Conservation (phyloP, 768 basidiomycete species). For the Lentinula raphanica region DNA sequence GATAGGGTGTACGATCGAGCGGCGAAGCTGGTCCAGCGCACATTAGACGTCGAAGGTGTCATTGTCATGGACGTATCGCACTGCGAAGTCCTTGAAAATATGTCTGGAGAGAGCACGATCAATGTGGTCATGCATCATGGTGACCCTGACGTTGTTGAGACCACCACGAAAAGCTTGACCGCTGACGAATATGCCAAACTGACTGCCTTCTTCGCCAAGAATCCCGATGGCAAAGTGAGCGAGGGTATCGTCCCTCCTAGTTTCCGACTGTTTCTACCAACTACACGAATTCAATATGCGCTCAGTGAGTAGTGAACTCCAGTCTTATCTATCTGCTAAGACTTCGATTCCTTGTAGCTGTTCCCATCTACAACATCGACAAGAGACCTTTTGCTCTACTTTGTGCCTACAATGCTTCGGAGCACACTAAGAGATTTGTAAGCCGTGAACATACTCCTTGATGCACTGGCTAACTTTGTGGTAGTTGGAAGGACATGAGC, state of each 20-base stretch:
- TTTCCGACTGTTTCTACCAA: slow-evolving; percentile 77
- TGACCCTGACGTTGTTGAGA: slow-evolving; percentile 43
- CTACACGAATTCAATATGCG: slow-evolving; percentile 75
- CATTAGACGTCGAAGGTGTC: slow-evolving; percentile 88
- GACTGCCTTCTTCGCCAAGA: slow-evolving; percentile 69
- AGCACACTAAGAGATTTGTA: slow-evolving; percentile 78
- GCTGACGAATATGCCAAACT: slow-evolving; percentile 72
- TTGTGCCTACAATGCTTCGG: slow-evolving; percentile 85
- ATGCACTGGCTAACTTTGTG: slow-evolving; percentile 9
- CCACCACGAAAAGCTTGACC: slow-evolving; percentile 51
- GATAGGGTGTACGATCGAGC: slow-evolving; percentile 89
- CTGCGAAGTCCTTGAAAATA: slow-evolving; percentile 78
- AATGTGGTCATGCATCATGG: slow-evolving; percentile 70
- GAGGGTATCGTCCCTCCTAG: slow-evolving; percentile 84
- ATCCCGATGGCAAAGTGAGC: slow-evolving; percentile 82
- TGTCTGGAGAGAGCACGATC: slow-evolving; percentile 53
- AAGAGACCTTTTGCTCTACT: slow-evolving; percentile 87
- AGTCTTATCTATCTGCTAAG: neutral
- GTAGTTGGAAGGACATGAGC: slow-evolving; percentile 81
- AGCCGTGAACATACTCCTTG: slow-evolving; percentile 18
- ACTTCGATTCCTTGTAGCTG: slow-evolving; percentile 41
- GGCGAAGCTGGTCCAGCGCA: slow-evolving; percentile 81
- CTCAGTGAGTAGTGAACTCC: slow-evolving; percentile 50
- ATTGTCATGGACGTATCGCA: slow-evolving; percentile 90
- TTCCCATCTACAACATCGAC: slow-evolving; percentile 91